Conservation (phyloP, 83 land plant species). For the Thuja plicata region DNA sequence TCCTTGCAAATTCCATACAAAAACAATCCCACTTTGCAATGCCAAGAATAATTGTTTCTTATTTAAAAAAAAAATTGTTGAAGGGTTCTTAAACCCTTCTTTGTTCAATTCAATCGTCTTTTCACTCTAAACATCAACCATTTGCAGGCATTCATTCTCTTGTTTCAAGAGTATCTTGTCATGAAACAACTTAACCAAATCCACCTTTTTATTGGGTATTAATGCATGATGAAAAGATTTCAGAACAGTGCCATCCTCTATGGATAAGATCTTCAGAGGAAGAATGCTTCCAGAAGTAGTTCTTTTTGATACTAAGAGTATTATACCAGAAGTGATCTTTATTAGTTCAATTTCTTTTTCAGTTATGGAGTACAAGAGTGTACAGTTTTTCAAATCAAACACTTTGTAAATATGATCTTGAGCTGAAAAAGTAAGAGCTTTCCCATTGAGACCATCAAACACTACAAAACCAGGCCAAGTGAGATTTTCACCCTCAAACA, state of each 20-base stretch:
- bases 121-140: not conserved
- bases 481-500: slow-evolving; percentile 86
- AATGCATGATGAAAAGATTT: not conserved
- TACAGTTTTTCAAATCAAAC: slow-evolving; percentile 89
- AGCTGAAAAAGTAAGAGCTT: slow-evolving; percentile 86
- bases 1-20: slow-evolving; percentile 52
- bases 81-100: not conserved
- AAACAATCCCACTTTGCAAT: slow-evolving; percentile 38
- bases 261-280: not conserved
- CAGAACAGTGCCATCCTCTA: not conserved
- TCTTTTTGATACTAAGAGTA: not conserved
- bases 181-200: no score
- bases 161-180: not conserved
- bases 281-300: not conserved
- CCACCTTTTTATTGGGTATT: not conserved
- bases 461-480: slow-evolving; percentile 31
- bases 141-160: not conserved
- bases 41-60: slow-evolving; percentile 48
- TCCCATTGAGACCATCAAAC: slow-evolving; percentile 96
- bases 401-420: slow-evolving; percentile 88
- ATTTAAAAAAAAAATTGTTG: slow-evolving; percentile 41
- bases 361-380: slow-evolving; percentile 78
- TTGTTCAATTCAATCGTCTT: not conserved
- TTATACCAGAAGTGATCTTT: slow-evolving; percentile 64
- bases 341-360: slow-evolving; percentile 84